These are phyloP conservation scores for Steccherinum ochraceum DNA, from an alignment of 768 basidiomycete species.

Conservation along the genomic window DNA sequence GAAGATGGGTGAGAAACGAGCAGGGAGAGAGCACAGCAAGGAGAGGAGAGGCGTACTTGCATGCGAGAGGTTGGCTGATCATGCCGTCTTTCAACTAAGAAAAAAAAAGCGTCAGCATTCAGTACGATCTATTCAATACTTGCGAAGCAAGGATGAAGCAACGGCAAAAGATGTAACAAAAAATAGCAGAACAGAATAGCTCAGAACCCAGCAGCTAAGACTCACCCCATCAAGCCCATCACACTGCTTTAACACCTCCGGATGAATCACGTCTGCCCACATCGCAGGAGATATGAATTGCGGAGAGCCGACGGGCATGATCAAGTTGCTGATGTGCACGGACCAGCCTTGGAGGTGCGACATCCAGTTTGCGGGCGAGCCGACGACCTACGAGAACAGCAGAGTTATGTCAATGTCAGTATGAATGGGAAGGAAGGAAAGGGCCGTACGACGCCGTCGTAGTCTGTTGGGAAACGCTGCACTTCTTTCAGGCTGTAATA, in stretches of 20 bases:
- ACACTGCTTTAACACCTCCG: constrained; percentile 27
- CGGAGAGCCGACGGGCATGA: constrained; percentile 14
- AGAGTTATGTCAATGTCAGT: neutral
- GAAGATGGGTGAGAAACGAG: neutral
- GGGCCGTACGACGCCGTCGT: neutral
- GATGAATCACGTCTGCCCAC: constrained; percentile 22
- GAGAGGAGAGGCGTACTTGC: constrained; percentile 10
- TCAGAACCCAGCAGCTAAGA: neutral
- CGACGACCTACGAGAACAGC: constrained; percentile 18
- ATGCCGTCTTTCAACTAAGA: constrained; percentile 22
- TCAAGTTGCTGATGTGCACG: constrained; percentile 17
- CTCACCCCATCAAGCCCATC: constrained; percentile 25
- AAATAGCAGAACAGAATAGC: neutral
- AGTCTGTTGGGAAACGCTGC: neutral
- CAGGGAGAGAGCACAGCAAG: neutral
- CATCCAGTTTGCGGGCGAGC: constrained; percentile 25
- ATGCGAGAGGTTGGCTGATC: constrained; percentile 19
- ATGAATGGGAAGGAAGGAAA: neutral
- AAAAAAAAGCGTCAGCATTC: no score
- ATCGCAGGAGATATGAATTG: constrained; percentile 20
- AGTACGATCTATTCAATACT: no score
- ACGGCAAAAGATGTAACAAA: no score
- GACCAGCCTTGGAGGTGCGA: constrained; percentile 18
- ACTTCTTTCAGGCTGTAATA: neutral
- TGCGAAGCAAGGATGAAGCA: no score